Evolutionary conservation across 1,284 basidiomycete species (phyloP), one percentile per base, ranked within the genome.

Genomic region (Apiotrichum mycotoxinovorans): DNA sequence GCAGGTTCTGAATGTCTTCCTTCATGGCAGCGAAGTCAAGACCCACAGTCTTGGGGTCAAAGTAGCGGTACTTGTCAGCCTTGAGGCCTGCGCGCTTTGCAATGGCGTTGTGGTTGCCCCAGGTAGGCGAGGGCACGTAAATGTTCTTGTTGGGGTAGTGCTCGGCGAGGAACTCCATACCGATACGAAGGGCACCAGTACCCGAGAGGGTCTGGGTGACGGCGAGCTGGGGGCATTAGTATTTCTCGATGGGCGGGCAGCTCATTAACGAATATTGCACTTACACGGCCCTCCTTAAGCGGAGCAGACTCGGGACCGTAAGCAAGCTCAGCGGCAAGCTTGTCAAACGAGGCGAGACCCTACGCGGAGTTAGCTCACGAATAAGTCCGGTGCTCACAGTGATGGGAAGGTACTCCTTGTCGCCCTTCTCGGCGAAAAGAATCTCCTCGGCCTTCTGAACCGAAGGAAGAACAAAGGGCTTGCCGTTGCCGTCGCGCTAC

Each of bases 321-420:
- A 20, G 96, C 96, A 52, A 98, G 84, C 74, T 89, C 85, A 55
- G 89, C 87, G 22, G 96, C 94, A 58, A 88, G 86, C 77, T 88
- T 86, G 70, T 88, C 94, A 79, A 98, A 97, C 54, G 87, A 83
- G 41, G 86, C 80, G 52, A 92, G 85, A 75, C 93, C 73, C 70
- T 73, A n/a, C n/a, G 57, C 30, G 23, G 25, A 38, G 56, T 48
- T 46, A 53, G 56, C 38, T 34, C 3, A 2, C n/a, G 1, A 8
- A 1, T 12, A 20, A 15, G 1, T 23, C 35, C 46, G 17, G 40
- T 23, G 37, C 73, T 54, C 48, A 72, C 74, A 54, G 91, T 95
- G 78, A 98, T 98, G 63, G 92, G 92, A 49, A 98, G 85, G 79
- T 98, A 98, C 79, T 98, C 95, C 81, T 98, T 98, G 86, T 98